These are phyloP conservation scores for Pestalotiopsis sp. DNA, from an alignment of 2,329 filamentous ascomycete species.

Conservation along the genomic window DNA sequence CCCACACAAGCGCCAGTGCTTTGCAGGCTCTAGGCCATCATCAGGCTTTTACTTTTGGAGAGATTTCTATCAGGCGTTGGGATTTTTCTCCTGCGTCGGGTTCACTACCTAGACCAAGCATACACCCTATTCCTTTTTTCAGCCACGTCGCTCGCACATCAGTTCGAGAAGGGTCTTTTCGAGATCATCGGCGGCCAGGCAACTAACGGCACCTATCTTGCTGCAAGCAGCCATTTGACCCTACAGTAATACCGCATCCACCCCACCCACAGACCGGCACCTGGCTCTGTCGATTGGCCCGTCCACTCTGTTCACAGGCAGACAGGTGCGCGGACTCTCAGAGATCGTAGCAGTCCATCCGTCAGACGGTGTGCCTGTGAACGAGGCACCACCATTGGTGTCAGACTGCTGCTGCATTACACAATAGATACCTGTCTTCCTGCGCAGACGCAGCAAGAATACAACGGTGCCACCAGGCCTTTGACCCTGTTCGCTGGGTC, in stretches of 20 bases:
- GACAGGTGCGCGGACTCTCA: slow-evolving; percentile 16
- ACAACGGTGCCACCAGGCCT: not conserved
- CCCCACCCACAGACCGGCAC: slow-evolving; percentile 21
- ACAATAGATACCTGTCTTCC: not conserved
- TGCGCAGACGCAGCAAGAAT: slow-evolving; percentile 10
- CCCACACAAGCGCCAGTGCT: slow-evolving; percentile 1
- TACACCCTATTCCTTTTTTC: not conserved
- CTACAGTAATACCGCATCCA: slow-evolving; percentile 34
- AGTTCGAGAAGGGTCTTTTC: not conserved
- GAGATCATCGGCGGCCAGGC: slow-evolving; percentile 18
- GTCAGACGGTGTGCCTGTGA: slow-evolving; percentile 3
- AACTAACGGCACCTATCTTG: slow-evolving; percentile 27
- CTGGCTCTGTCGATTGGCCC: slow-evolving; percentile 27
- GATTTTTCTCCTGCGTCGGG: not conserved
- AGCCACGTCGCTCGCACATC: slow-evolving; percentile 7
- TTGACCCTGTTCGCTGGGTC: not conserved
- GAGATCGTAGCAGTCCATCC: not conserved
- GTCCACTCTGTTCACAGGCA: slow-evolving; percentile 14
- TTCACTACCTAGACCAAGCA: not conserved
- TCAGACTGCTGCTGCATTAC: not conserved
- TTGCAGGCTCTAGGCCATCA: slow-evolving; percentile 14
- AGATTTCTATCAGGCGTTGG: not conserved
- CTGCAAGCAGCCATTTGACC: slow-evolving; percentile 29
- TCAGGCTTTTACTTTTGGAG: not conserved
- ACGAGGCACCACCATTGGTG: slow-evolving; percentile 6